These are phyloP conservation scores for Aspergillus luchuensis DNA, from an alignment of 2,329 filamentous ascomycete species.

Conservation along the genomic window DNA sequence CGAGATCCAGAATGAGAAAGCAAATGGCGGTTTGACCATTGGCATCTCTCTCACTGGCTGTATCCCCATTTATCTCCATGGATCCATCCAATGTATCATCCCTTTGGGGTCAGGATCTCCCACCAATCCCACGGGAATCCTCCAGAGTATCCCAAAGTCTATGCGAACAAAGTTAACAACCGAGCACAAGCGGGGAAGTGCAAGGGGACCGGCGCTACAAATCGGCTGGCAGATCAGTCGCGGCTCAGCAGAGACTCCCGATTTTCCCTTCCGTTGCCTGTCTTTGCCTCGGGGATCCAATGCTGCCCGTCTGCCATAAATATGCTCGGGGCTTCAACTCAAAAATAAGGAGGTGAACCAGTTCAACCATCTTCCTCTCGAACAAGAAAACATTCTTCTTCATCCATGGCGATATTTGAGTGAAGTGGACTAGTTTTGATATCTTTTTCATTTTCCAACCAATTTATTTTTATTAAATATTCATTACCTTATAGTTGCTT, in stretches of 20 bases:
- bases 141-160: too few relatives aligned
- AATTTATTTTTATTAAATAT: too few relatives aligned
- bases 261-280: background rate
- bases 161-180: background rate
- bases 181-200: background rate
- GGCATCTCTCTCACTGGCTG: background rate
- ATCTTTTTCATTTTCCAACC: too few relatives aligned
- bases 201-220: background rate
- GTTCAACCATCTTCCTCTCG: too few relatives aligned
- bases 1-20: background rate
- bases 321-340: background rate
- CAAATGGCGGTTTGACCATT: background rate
- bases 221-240: background rate
- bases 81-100: background rate
- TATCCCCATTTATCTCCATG: background rate
- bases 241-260: background rate
- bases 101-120: background rate
- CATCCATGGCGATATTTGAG: too few relatives aligned
- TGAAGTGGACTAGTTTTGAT: too few relatives aligned
- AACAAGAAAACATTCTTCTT: too few relatives aligned
- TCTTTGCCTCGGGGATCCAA: constrained; percentile 1
- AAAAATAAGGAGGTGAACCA: background rate
- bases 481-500: too few relatives aligned
- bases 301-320: background rate
- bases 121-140: background rate